Evolutionary conservation across 192 early-diverging fungal genomes (phyloP).

Genomic region (Coemansia sp.): DNA sequence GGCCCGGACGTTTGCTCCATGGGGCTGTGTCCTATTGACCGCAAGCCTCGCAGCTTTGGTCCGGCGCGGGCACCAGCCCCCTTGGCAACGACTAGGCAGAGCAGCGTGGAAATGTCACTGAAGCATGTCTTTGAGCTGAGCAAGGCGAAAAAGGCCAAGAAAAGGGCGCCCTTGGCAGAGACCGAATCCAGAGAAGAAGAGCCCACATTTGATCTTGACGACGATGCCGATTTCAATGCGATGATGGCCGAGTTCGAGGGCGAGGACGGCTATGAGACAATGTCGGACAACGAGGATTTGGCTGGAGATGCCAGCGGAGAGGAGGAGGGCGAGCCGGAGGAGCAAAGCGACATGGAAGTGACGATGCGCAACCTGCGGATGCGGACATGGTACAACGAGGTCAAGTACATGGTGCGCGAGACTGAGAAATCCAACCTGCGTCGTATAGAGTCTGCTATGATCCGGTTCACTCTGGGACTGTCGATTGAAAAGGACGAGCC

Average conservation of each 20-base stretch:
- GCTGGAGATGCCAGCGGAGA: background rate
- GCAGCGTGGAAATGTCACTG: background rate
- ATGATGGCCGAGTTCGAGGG: background rate
- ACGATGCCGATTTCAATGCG: background rate
- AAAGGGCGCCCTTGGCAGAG: background rate
- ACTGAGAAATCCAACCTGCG: background rate
- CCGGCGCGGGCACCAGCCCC: background rate
- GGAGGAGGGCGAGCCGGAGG: background rate
- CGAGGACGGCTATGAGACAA: background rate
- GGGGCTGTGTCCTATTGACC: slow-evolving; percentile 41
- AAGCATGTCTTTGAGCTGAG: background rate
- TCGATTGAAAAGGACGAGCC: background rate
- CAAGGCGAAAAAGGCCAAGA: background rate
- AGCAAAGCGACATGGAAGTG: background rate
- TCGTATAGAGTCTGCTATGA: background rate
- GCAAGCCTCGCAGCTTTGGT: background rate
- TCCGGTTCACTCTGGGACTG: background rate
- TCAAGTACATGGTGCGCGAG: background rate
- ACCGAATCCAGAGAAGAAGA: background rate
- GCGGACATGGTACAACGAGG: background rate
- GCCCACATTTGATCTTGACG: background rate
- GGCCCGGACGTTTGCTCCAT: slow-evolving; percentile 17
- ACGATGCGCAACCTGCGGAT: slow-evolving; percentile 6
- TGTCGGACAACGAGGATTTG: background rate
- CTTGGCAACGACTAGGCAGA: background rate